Evolutionary conservation across 371 early-diverging fungal genomes (phyloP), one percentile per base, ranked within the genome.

Genomic region (Basidiobolus heterosporus): DNA sequence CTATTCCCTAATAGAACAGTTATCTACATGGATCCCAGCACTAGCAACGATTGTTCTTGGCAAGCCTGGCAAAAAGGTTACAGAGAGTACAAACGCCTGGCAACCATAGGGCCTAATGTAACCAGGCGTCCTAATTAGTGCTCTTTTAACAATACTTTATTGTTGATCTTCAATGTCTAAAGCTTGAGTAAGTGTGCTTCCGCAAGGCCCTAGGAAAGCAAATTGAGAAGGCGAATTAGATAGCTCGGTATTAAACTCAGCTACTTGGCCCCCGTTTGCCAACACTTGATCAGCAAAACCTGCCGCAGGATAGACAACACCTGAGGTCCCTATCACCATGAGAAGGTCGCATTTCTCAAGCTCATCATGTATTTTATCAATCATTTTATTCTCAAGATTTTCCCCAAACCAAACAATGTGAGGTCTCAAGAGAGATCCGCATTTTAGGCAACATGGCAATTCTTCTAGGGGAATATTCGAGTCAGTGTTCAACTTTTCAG

Each of bases 331-430:
- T 13, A 54, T 45, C 15, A 54, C 47, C 40, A 54, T 18, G 3
- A 54, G 8, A 30, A 54, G 41, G 45, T 54, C 54, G 24, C 54
- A 54, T 16, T 35, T 55, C 4, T 47, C 17, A 21, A 54, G 20
- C 13, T 46, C 51, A 3, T 14, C 17, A 2, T 41, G 19, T n/a
- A 54, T 54, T 8, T n/a, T 30, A 2, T 7, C 17, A 8, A 22
- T 3, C 16, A 55, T 36, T 1, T 24, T 21, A 13, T 20, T 11
- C 16, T 54, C 55, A 7, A 54, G 18, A 16, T 3, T 21, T 41
- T 54, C 54, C 13, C 36, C 22, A 48, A 54, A 54, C 54, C 54
- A 54, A 7, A 54, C 55, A n/a, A 54, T 53, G 44, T 46, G 49
- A 6, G 54, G 54, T 43, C 54, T 41, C 23, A 54, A 22, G 16